Base-by-base conservation (phyloP, 2,329 filamentous ascomycete species). In the Verticillium alfalfae region DNA sequence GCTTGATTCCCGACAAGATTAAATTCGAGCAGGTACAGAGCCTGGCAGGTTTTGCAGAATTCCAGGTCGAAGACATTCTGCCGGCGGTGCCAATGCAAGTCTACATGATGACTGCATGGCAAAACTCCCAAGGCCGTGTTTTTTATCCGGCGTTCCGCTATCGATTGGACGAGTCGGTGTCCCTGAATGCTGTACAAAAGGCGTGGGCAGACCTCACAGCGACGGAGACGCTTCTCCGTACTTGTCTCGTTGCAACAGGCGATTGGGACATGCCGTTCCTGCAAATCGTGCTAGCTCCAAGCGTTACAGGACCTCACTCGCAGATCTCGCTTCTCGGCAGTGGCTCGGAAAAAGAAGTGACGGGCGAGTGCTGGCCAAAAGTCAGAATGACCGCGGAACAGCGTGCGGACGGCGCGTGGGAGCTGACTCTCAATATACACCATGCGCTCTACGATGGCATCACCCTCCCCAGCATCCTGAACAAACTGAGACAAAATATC, bases 371-470 rank as follows among this genome's bases (percentile, higher is more conserved):
- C 37, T 62, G 56, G 59, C 62, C 57, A 2, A 52, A 71, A 68
- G 16, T 41, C 1, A 34, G 34, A 4, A 58, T 61, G 12, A 3
- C 9, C n/a, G 49, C 49, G 5, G 56, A 65, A 2, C 62, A 66
- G 1, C 60, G 66, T 3, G 61, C 65, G 0, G 45, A 65, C 0
- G 64, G 66, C 0, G 63, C 66, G 3, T 75, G 72, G 67, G 49
- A 65, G 0, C 60, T 87, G 4, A 75, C 82, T 2, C 78, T 92
- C 5, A 79, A 79, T 34, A 88, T 97, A 5, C 93, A 97, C 65
- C 93, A 98, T 71, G 90, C 91, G 0, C 79, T 97, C 0, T 98
- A 97, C 70, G 94, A 97, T 71, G 93, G 88, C 6, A 81, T 96
- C 63, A 95, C 91, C 67, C 78, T 97, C 5, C 84, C 88, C 1